Conservation (phyloP, 2,329 filamentous ascomycete species). For the Coniochaeta prunicola region DNA sequence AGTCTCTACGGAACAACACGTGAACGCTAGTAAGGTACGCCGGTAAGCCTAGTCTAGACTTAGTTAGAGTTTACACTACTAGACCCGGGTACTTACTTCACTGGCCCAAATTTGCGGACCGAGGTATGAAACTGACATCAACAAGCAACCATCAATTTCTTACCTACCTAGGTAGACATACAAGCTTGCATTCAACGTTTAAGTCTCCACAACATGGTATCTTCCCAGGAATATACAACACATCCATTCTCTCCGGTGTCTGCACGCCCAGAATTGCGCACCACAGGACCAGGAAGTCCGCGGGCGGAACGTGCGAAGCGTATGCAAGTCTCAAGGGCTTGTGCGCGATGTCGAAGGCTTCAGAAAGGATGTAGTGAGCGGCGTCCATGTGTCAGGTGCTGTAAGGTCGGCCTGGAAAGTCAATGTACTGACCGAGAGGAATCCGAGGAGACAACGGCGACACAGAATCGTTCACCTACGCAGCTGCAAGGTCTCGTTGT, state of each 20-base stretch:
- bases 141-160: neutral
- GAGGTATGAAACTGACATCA: neutral
- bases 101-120: neutral
- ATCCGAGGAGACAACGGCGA: neutral
- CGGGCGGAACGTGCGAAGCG: conserved; percentile 19
- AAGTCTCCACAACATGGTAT: neutral
- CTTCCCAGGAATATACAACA: neutral
- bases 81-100: neutral
- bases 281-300: neutral
- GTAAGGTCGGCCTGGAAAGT: conserved; percentile 30
- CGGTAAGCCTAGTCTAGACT: neutral
- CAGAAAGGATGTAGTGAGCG: conserved; percentile 36
- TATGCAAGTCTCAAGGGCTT: conserved; percentile 34
- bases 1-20: too few species aligned
- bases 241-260: neutral
- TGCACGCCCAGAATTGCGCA: neutral
- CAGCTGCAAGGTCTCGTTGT: neutral
- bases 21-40: neutral
- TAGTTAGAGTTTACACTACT: neutral
- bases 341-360: conserved; percentile 32
- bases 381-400: conserved; percentile 34
- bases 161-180: too few species aligned
- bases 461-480: neutral
- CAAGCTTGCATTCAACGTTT: neutral
- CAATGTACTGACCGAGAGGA: conserved; percentile 20